These are phyloP conservation scores for Fragosphaeria purpurea DNA, from an alignment of 2,329 filamentous ascomycete species.

Conservation along the genomic window DNA sequence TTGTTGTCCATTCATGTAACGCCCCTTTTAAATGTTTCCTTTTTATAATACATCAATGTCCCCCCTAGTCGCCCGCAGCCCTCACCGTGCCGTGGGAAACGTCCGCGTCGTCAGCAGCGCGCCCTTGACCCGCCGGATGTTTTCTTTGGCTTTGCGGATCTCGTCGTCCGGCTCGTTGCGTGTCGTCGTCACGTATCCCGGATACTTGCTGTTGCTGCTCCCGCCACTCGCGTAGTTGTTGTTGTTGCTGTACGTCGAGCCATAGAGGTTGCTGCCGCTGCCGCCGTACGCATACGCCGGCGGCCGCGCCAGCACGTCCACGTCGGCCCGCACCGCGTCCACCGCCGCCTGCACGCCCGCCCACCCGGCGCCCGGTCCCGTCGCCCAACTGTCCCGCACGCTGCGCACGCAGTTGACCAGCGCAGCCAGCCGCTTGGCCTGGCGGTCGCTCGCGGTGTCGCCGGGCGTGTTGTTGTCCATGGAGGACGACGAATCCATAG, in stretches of 20 bases:
- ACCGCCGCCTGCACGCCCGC: conserved; percentile 41
- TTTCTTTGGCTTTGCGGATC: conserved; percentile 61
- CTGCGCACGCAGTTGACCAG: conserved; percentile 13
- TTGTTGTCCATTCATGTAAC: no score
- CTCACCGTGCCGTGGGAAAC: conserved; percentile 45
- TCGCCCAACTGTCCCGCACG: conserved; percentile 5
- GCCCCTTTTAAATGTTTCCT: no score
- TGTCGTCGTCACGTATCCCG: conserved; percentile 31
- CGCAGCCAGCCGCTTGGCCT: conserved; percentile 4
- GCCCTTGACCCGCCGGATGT: conserved; percentile 71
- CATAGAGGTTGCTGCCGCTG: conserved; percentile 22
- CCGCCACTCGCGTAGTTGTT: conserved; percentile 25
- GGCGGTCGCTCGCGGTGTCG: background rate
- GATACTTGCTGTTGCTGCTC: conserved; percentile 28
- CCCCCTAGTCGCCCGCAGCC: no score
- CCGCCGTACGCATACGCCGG: conserved; percentile 22
- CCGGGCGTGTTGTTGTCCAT: background rate
- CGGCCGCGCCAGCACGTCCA: conserved; percentile 44
- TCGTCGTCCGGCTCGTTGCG: conserved; percentile 55
- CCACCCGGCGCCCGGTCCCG: conserved; percentile 4
- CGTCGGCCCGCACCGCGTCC: conserved; percentile 52
- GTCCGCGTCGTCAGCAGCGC: conserved; percentile 64
- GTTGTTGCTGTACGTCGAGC: background rate
- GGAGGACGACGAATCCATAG: conserved; percentile 1
- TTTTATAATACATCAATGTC: no score